Evolutionary conservation across 2,329 filamentous ascomycete species (phyloP).

Genomic region (Thielaviopsis euricoi): DNA sequence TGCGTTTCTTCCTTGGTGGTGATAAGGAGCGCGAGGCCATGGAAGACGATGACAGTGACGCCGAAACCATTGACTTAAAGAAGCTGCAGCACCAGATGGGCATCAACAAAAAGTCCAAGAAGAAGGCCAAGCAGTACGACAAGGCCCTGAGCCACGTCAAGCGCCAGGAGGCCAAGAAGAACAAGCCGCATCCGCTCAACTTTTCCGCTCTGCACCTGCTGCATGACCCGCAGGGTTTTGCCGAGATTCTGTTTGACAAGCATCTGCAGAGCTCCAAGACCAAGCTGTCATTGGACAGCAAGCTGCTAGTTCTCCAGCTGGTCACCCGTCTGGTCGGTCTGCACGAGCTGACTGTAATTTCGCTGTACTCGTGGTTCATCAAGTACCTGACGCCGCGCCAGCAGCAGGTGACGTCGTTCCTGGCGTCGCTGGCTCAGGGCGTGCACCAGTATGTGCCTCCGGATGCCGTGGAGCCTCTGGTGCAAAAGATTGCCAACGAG

Average conservation of each 20-base stretch:
- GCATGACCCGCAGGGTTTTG: conserved; percentile 87
- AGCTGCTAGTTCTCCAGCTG: conserved; percentile 75
- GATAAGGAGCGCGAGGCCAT: conserved; percentile 91
- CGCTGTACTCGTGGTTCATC: conserved; percentile 91
- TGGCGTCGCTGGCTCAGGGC: conserved; percentile 82
- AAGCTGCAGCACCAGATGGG: conserved; percentile 70
- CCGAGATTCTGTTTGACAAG: conserved; percentile 76
- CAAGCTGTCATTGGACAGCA: conserved; percentile 75
- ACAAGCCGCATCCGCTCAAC: conserved; percentile 73
- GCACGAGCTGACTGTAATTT: conserved; percentile 78
- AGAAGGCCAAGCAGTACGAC: conserved; percentile 62
- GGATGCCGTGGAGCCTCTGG: conserved; percentile 74
- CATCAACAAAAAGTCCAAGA: conserved; percentile 95
- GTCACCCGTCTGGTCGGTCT: conserved; percentile 82
- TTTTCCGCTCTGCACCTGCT: conserved; percentile 91
- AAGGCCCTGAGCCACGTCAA: conserved; percentile 72
- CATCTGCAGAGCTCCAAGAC: conserved; percentile 78
- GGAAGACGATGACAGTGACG: conserved; percentile 76
- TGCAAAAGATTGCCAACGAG: conserved; percentile 95
- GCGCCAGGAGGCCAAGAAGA: conserved; percentile 73
- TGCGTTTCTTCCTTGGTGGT: conserved; percentile 87
- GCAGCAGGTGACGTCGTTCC: conserved; percentile 77
- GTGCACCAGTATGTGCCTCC: conserved; percentile 85
- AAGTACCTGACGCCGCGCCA: conserved; percentile 82
- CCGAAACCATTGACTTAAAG: conserved; percentile 61